Base-by-base conservation (phyloP, 2,329 filamentous ascomycete genomes). In the Colletotrichum siamense region DNA sequence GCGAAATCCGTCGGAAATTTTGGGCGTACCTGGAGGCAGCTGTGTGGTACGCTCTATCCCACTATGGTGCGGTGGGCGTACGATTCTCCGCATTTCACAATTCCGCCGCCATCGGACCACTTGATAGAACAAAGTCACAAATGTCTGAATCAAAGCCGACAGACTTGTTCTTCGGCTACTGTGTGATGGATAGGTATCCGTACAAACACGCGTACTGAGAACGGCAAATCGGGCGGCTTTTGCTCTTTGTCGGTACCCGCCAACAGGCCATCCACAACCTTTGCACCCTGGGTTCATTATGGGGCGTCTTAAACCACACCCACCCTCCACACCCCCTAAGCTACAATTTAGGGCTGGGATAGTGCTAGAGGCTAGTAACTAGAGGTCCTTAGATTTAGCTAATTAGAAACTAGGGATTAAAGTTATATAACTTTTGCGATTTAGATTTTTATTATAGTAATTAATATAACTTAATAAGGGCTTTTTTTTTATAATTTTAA, bases 1-100 rank as follows among this genome's bases (percentile, higher is more conserved):
- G 66, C 74, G 71, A 76, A 59, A 59, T 67, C 74, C 55, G 61
- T 76, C 75, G 69, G 72, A 57, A 59, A 66, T 36, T 69, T 73
- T 70, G 49, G 61, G 59, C 24, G 24, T 39, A 57, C 36, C 39
- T 36, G 28, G 34, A 44, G 52, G 16, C 65, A 69, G 34, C 39
- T 52, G 57, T 64, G 62, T 63, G 61, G 44, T 61, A 64, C 32
- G 61, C 34, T 59, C 49, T 30, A 30, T 75, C 16, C 74, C 72
- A 62, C 49, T 49, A 44, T 75, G 18, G 64, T 75, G 67, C 57
- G 77, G 72, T 71, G 55, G 68, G 71, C 52, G 67, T 71, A 67
- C 66, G 67, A 68, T 71, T 61, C 73, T 76, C 36, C 73, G 64
- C 65, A 68, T 65, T 65, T 36, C 64, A 30, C 32, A 32, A 61